Evolutionary conservation across 352 stramenopile species (phyloP), one percentile per base, ranked within the genome.

Genomic region (Phytophthora lateralis): DNA sequence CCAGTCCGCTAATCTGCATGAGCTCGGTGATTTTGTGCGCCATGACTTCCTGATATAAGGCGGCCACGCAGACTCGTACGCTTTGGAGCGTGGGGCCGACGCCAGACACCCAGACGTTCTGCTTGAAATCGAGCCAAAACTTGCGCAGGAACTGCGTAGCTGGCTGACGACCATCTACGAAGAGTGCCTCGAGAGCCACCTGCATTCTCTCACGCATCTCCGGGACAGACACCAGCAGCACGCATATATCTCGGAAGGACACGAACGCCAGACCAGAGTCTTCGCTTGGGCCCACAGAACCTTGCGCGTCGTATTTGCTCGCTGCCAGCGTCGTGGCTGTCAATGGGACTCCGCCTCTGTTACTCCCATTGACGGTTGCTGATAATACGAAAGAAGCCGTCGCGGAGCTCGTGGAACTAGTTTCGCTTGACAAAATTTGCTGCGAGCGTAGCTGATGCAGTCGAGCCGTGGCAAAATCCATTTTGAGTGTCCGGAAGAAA

Each of bases 71-170:
- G 2, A 30, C 14, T 2, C 68, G 67, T 1, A 82, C 62, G 26
- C 64, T 69, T 1, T 73, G 63, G 0, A 82, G 54, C 0, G 64
- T 48, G 10, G 63, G 66, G 1, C 41, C 42, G 2, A 69, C 30
- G 5, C 60, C 63, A 0, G 55, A 63, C 1, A 71, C 42, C 60
- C 60, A 70, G 24, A 85, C 65, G 27, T 71, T 78, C 29, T 66
- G 63, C 39, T 78, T 79, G 34, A 86, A 74, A 35, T 86, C 79
- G 11, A 78, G 66, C 69, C 71, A 84, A 45, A 88, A 79, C 27
- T 67, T 74, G 46, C 65, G 74, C 21, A 85, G 47, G 39, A 77
- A 68, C 18, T 68, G 66, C 17, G 75, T 72, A 1, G 71, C 59
- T 0, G 49, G 54, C 45, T 83, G 72, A 4, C 60, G 62, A 2